phyloP scores from a whole-genome alignment of 176 grass and related monocot genomes.

The Carex myosuroides region DNA sequence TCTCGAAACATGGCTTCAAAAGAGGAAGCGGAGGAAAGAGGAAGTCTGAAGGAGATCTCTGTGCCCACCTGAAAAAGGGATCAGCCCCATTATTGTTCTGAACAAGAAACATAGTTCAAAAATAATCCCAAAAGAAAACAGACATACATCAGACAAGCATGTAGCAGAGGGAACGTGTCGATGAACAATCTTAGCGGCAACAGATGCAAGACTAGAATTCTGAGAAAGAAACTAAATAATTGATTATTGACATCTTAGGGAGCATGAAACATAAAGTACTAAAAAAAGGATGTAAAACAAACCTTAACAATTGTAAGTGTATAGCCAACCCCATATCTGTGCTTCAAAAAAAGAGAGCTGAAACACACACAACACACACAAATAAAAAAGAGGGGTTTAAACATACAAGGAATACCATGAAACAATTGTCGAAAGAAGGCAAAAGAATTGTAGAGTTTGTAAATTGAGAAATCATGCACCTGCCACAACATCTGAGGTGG shows the following conservation, averaged over 20 bases:
- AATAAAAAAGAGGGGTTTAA: neutral
- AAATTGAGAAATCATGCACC: constrained; percentile 17
- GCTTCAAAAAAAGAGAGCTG: constrained; percentile 49
- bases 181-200: constrained; percentile 37
- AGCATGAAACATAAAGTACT: neutral
- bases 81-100: neutral
- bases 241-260: neutral
- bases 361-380: neutral
- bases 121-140: neutral
- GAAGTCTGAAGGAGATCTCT: constrained; percentile 43
- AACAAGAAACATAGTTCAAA: neutral
- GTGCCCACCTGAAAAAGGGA: constrained; percentile 39
- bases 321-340: constrained; percentile 43
- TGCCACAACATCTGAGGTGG: constrained; percentile 42
- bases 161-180: constrained; percentile 38
- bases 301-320: constrained; percentile 48
- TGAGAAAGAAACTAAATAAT: constrained; percentile 12
- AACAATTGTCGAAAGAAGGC: constrained; percentile 3
- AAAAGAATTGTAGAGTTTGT: neutral
- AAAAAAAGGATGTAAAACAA: constrained; percentile 18
- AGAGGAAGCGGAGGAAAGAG: constrained; percentile 35
- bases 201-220: constrained; percentile 25
- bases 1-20: constrained; percentile 46
- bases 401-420: neutral
- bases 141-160: constrained; percentile 38